phyloP scores from a whole-genome alignment of 768 basidiomycete genomes.

The Tylopilus felleus region DNA sequence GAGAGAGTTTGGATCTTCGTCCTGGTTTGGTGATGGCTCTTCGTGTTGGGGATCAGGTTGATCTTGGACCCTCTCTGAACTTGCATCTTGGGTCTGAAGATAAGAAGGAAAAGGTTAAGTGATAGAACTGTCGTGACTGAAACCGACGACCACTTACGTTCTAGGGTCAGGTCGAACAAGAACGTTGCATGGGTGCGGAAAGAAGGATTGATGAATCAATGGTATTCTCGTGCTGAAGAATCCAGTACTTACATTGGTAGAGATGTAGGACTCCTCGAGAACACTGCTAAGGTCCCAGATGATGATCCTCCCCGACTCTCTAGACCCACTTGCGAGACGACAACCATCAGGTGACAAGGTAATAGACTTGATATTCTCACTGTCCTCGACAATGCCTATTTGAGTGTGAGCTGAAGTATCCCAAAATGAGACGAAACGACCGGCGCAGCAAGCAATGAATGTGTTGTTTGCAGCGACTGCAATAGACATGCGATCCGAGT shows the following conservation, averaged over 20 bases:
- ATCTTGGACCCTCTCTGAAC: neutral
- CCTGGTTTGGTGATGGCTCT: neutral
- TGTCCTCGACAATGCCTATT: neutral
- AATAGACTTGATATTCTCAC: neutral
- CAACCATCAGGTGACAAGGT: neutral
- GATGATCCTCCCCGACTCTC: no score
- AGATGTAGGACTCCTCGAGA: neutral
- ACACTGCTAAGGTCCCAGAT: neutral
- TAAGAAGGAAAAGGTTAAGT: no score
- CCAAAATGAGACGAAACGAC: neutral
- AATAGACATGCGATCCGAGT: neutral
- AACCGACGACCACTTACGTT: neutral
- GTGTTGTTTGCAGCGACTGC: neutral
- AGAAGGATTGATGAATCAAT: neutral
- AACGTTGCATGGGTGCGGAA: neutral
- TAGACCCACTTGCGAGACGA: neutral
- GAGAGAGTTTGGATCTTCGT: neutral
- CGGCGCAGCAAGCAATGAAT: neutral
- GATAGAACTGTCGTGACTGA: neutral
- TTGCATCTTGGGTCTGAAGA: neutral
- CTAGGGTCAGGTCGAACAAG: neutral
- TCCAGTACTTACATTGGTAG: neutral
- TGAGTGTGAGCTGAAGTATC: neutral
- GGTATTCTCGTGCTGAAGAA: neutral
- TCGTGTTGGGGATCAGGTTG: neutral